Percentiles rank a stretch among this genome's conserved stretches.
These are phyloP conservation scores for Arthrobotrys musiformis DNA, from an alignment of 2,329 filamentous ascomycete genomes.

Conservation along the genomic window DNA sequence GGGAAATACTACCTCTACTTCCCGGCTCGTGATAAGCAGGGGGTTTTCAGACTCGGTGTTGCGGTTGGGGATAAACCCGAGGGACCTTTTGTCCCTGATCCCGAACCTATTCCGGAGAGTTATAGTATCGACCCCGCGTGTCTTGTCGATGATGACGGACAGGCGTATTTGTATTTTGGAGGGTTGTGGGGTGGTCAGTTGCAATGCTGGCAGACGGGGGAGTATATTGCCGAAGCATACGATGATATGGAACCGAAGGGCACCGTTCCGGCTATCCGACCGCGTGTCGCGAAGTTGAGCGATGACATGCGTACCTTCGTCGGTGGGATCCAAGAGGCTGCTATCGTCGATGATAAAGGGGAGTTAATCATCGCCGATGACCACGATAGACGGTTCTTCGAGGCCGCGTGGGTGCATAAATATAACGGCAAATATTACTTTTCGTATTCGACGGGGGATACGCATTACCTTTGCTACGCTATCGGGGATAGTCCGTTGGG, in stretches of 20 bases:
- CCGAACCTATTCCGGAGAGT: constrained; percentile 73
- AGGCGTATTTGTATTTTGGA: constrained; percentile 78
- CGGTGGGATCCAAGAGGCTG: constrained; percentile 69
- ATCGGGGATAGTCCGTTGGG: constrained; percentile 73
- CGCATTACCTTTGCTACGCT: constrained; percentile 78
- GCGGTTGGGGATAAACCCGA: constrained; percentile 73
- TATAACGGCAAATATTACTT: constrained; percentile 77
- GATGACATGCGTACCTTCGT: constrained; percentile 75
- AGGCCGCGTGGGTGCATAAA: constrained; percentile 84
- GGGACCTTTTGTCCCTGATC: constrained; percentile 76
- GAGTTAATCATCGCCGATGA: constrained; percentile 73
- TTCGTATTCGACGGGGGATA: constrained; percentile 80
- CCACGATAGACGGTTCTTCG: constrained; percentile 80
- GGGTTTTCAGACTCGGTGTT: constrained; percentile 79
- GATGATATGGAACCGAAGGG: constrained; percentile 72
- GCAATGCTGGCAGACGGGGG: constrained; percentile 75
- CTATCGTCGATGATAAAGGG: constrained; percentile 73
- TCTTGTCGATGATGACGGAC: constrained; percentile 76
- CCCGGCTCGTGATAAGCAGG: constrained; percentile 76
- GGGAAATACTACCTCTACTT: constrained; percentile 82
- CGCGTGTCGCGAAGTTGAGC: constrained; percentile 73
- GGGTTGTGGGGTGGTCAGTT: constrained; percentile 84
- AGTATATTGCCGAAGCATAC: constrained; percentile 70
- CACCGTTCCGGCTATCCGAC: constrained; percentile 70
- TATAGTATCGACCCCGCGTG: constrained; percentile 81